Evolutionary conservation across 768 basidiomycete genomes (phyloP).

Genomic region (Pholiota conissans): DNA sequence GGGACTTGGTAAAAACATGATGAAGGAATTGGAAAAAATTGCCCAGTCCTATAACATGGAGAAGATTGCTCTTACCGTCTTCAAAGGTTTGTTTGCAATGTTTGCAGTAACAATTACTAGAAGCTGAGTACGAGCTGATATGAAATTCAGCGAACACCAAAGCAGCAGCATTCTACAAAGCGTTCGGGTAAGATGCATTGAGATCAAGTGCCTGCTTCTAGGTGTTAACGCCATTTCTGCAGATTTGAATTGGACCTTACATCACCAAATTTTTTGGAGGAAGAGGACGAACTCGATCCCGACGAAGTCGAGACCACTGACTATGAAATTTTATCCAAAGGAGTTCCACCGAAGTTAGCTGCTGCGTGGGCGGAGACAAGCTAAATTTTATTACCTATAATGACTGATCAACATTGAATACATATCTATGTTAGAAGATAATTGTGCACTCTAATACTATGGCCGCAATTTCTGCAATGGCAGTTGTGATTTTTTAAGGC

Average conservation of each 20-base stretch:
- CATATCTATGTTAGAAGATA: no score
- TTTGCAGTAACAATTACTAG: no score
- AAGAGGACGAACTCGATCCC: constrained; percentile 13
- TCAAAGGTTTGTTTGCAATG: constrained; percentile 61
- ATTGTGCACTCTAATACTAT: no score
- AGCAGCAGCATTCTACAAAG: constrained; percentile 48
- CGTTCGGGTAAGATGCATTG: constrained; percentile 42
- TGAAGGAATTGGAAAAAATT: constrained; percentile 49
- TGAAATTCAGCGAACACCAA: constrained; percentile 20
- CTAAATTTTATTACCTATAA: background rate
- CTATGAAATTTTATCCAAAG: constrained; percentile 47
- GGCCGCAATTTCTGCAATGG: no score
- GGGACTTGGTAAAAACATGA: constrained; percentile 61
- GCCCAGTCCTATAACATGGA: constrained; percentile 57
- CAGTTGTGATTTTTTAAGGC: no score
- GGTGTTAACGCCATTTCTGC: background rate
- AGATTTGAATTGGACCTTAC: constrained; percentile 57
- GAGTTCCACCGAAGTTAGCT: constrained; percentile 1
- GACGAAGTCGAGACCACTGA: constrained; percentile 38
- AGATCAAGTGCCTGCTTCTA: background rate
- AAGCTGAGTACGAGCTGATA: no score
- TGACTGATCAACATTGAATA: no score
- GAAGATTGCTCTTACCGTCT: constrained; percentile 74
- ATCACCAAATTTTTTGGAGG: constrained; percentile 44
- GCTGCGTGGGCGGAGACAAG: background rate